Base-by-base conservation (phyloP, 352 stramenopile genomes). In the Plasmopara viticola region DNA sequence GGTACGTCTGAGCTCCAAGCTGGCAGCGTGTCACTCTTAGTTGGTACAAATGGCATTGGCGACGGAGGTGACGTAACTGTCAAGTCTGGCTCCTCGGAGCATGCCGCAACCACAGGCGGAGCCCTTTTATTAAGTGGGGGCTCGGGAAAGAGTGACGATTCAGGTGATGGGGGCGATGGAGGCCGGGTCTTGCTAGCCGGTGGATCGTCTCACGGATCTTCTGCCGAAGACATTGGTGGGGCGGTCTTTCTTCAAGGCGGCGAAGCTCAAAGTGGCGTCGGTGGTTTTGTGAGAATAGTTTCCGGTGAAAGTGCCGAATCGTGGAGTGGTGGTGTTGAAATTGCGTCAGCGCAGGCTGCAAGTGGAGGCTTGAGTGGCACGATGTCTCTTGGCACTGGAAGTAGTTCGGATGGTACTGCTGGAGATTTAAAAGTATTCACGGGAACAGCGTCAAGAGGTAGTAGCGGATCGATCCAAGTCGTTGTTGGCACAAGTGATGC, bases 121-220 rank as follows among this genome's bases (percentile, higher is more conserved):
- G 61, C 44, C 31, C 37, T 92, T 10, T 53, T 53, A 5, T 56
- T 92, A 40, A 59, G 30, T 25, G 72, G 69, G 39, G 81, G 81
- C 5, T 63, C 60, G 28, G 81, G 81, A 25, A 62, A 64, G 40
- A 88, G 80, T 51, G 71, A 84, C 30, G 87, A 84, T 52, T 74
- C 75, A 53, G 80, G 77, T 18, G 77, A 91, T 38, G 80, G 80
- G 40, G 80, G 80, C 12, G 75, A 91, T 41, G 80, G 80, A 9
- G 80, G 80, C 25, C 50, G 63, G 33, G 61, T 88, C 37, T 50
- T 62, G 20, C 31, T 91, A 28, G 52, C 44, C 29, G 80, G 73
- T 46, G 80, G 80, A n/a, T 65, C 45, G 12, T 87, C 75, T 0
- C 51, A 73, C 18, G 80, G 80, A 47, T 59, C 63, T 28, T 78